Base-by-base conservation (phyloP, 257 asterid genomes). In the Linaria vulgaris region DNA sequence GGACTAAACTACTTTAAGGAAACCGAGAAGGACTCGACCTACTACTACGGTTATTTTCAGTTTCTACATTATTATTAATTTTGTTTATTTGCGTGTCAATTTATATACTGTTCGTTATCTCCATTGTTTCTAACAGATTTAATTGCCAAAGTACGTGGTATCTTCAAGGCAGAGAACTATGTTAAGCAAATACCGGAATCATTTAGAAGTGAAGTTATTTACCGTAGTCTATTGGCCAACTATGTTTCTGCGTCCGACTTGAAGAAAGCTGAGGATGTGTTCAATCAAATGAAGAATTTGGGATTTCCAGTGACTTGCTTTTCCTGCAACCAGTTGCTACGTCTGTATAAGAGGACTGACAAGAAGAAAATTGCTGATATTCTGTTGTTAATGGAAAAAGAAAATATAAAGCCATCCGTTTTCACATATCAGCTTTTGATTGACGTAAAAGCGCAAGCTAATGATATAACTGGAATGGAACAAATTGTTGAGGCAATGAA, bases 381-480 rank as follows among this genome's bases (percentile, higher is more conserved):
- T 58, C 82, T 90, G 41, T 56, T 76, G 53, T 59, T 88, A 64
- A 90, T 88, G 95, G 90, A 88, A 80, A 78, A 83, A 47, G 89
- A 88, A 68, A 61, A 76, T 21, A n/a, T 90, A 45, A 80, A 85
- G 49, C 94, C 89, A 34, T 37, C 85, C 20, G 37, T 12, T 23
- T 76, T 82, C 79, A 85, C 97, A 47, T 91, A 84, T 78, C 77
- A 56, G 72, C 24, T 79, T 54, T 72, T 87, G 63, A 66, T 87
- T n/a, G 84, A 82, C 56, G 69, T 78, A 54, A 83, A 82, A 76
- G 96, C 96, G 17, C 79, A 69, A 17, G 11, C 68, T 41, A 75
- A 72, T 13, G 97, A 91, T 67, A 82, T 91, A 10, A 6, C 53
- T 0, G 97, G 83, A 64, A 88, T 91, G 91, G 97, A 88, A 63